phyloP scores from a whole-genome alignment of 306 rosid genomes.

The Glycine latifolia region DNA sequence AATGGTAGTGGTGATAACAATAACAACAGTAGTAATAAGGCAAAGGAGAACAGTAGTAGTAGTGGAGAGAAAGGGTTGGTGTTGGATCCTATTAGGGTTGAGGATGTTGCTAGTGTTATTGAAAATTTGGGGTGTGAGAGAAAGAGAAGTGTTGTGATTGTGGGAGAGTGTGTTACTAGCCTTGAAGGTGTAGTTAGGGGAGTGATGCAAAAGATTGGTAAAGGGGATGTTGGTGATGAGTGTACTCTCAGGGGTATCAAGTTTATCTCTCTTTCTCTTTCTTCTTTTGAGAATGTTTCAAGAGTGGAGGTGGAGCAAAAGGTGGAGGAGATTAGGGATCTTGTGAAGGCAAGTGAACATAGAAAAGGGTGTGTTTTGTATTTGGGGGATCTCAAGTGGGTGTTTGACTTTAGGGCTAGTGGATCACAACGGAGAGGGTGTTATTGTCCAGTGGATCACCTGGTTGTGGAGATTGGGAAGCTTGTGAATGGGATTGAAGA shows the following conservation, averaged over 20 bases:
- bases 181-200: conserved; percentile 72
- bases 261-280: conserved; percentile 60
- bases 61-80: conserved; percentile 41
- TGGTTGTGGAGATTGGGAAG: conserved; percentile 85
- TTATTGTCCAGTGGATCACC: conserved; percentile 83
- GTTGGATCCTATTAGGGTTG: conserved; percentile 59
- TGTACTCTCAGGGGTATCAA: conserved; percentile 63
- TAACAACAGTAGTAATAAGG: conserved; percentile 39
- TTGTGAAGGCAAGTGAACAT: conserved; percentile 44
- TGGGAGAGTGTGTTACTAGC: conserved; percentile 74
- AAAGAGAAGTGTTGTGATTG: conserved; percentile 73
- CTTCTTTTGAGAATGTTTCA: conserved; percentile 60
- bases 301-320: conserved; percentile 77
- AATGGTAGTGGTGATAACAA: not conserved
- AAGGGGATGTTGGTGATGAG: conserved; percentile 71
- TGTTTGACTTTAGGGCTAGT: conserved; percentile 58
- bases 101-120: conserved; percentile 67
- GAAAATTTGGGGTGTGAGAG: conserved; percentile 60
- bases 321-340: conserved; percentile 65
- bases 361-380: conserved; percentile 78
- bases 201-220: conserved; percentile 77
- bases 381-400: conserved; percentile 89
- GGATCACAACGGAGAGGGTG: conserved; percentile 55
- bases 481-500: conserved; percentile 60
- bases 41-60: conserved; percentile 49